Base-by-base conservation (phyloP, 129 eudicot genomes). In the Gnaphalium uliginosum region DNA sequence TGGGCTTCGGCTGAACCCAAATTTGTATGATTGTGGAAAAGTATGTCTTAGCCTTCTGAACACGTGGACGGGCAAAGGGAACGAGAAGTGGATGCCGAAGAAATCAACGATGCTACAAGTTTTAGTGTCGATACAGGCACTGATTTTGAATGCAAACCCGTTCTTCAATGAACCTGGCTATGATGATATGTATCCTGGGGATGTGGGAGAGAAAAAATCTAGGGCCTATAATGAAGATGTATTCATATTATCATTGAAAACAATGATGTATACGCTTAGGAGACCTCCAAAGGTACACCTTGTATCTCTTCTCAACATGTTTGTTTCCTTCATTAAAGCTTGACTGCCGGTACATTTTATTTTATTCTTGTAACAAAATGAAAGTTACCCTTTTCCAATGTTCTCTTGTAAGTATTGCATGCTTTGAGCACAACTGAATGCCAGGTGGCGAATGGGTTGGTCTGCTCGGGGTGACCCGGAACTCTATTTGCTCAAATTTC, bases 1-100 rank as follows among this genome's bases (percentile, higher is more conserved):
- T 66, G 96, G 93, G 70, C 87, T 88, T 60, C 84, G 93, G 58
- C 70, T 88, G 65, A 88, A 88, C 70, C 93, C 93, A 7, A 88
- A 88, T 73, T 71, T 88, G 81, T 88, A 88, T 24, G 90, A 86
- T 3, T 82, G 76, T 46, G 93, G 93, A 71, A 86, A 86, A 81
- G 90, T 88, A 17, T 88, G 93, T 73, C 84, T 88, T 18, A 88
- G 93, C 74, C 90, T 88, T 77, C 74, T 88, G 30, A 82, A 82
- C 83, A 88, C 93, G 10, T 88, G 93, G 93, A 66, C n/a, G 8
- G 93, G 93, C 22, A 29, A 54, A 5, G 85, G 87, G 58, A 75
- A 67, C 14, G 93, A 88, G 78, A 88, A 75, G 32, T 88, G 93
- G 93, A 56, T 88, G 76, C 93, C 93, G 9, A 23, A 71, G 32